Conservation (phyloP, 495 filamentous ascomycete genomes). For the Trichoderma orchidacearum region DNA sequence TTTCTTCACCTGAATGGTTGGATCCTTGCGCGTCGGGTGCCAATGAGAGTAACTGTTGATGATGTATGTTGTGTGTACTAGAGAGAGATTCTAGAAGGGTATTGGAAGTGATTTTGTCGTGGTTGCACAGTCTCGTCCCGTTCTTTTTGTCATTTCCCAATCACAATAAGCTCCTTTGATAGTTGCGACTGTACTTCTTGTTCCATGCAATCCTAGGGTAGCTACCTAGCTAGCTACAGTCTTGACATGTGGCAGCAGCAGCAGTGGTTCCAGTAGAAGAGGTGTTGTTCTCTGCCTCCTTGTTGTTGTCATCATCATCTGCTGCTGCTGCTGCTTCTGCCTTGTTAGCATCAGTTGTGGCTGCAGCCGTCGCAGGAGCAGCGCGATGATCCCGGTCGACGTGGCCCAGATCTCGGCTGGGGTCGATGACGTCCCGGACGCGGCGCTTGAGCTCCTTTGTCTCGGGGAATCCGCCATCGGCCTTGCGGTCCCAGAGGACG, state of each 20-base stretch:
- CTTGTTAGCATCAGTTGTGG: too few relatives aligned
- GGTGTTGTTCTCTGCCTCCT: slow-evolving; percentile 53
- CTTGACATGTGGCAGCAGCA: background rate
- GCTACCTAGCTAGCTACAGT: background rate
- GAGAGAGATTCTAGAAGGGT: background rate
- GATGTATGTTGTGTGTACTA: background rate
- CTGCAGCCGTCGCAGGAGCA: background rate
- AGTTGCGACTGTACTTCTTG: too few relatives aligned
- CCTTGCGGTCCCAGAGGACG: slow-evolving; percentile 79
- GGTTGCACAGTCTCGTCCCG: too few relatives aligned
- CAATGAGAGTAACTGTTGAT: background rate
- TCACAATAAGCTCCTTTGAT: too few relatives aligned
- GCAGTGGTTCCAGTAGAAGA: slow-evolving; percentile 48
- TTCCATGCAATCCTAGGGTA: too few relatives aligned
- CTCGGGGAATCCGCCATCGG: slow-evolving; percentile 83
- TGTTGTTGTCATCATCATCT: background rate
- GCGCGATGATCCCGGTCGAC: slow-evolving; percentile 41
- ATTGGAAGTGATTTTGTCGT: too few relatives aligned
- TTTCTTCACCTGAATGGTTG: background rate
- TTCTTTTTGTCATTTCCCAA: background rate
- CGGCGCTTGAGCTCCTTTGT: slow-evolving; percentile 79
- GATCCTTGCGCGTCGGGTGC: too few relatives aligned
- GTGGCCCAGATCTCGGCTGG: slow-evolving; percentile 67
- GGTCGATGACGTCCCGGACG: slow-evolving; percentile 76
- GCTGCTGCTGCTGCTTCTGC: too few relatives aligned